Evolutionary conservation across 2,329 filamentous ascomycete species (phyloP), one percentile per base, ranked within the genome.

Genomic region (Penicillium sp.): DNA sequence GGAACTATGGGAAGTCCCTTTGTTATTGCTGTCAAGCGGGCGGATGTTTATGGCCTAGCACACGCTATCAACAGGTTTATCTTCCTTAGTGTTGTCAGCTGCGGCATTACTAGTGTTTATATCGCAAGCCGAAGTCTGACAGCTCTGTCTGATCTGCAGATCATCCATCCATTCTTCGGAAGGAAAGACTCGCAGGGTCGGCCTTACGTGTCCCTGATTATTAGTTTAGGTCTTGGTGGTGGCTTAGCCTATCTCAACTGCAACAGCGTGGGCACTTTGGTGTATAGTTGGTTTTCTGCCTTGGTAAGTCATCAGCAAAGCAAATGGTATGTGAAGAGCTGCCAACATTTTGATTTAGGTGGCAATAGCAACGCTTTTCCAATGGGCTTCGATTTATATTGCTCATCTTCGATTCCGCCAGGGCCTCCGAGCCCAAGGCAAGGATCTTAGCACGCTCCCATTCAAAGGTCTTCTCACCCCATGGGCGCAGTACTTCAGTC

Each of bases 261-360:
- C 23, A 68, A 68, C 44, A 61, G 63, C 39, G 58, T 63, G 23
- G 61, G 63, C 4, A 57, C 52, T 13, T 44, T 63, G 18, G 70
- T 72, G 2, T 73, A 72, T 45, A 58, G 56, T 15, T 73, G 69
- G 70, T 71, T 73, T 48, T 70, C 70, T 1, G 57, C 60, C 13
- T 48, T 68, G 61, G 65, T 66, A 47, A 46, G 61, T 12, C 10
- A 3, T 8, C 6, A 16, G 27, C 16, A 21, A 34, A 18, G 32
- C 13, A 16, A 6, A 16, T 8, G 18, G 4, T 12, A 27, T 27
- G 21, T 35, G 27, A 31, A 13, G 16, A 25, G 10, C 4, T 25
- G 27, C 39, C 41, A 13, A 41, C n/a, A 13, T 27, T 35, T 13
- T 13, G 13, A 2, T 39, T 3, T 41, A 66, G 63, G 66, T 70